These are phyloP conservation scores for Nitzschia inconspicua DNA, from an alignment of 108 stramenopile species.

Conservation along the genomic window DNA sequence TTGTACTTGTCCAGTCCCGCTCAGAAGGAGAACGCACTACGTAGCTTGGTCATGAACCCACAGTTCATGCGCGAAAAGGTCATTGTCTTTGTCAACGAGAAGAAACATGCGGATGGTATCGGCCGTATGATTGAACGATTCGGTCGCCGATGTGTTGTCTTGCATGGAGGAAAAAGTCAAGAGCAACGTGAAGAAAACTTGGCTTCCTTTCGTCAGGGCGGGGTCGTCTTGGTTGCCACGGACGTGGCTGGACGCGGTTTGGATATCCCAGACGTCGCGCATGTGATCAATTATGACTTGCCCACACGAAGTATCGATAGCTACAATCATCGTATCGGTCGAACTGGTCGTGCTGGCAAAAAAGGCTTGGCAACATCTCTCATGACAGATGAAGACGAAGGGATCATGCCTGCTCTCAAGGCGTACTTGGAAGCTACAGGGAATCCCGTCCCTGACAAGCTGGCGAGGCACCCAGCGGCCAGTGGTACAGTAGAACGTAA, in stretches of 20 bases:
- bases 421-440: conserved; percentile 81
- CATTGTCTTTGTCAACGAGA: conserved; percentile 98
- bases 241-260: conserved; percentile 97
- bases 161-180: conserved; percentile 97
- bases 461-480: conserved; percentile 76
- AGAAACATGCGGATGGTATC: conserved; percentile 86
- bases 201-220: conserved; percentile 74
- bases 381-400: conserved; percentile 89
- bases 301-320: conserved; percentile 90
- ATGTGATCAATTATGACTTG: conserved; percentile 97
- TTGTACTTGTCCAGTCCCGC: conserved; percentile 71
- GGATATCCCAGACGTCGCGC: conserved; percentile 94
- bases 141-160: conserved; percentile 75
- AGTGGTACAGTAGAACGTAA: conserved; percentile 6
- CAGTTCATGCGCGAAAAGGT: conserved; percentile 68
- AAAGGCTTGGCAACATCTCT: conserved; percentile 91
- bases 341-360: conserved; percentile 98
- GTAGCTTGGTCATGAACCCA: conserved; percentile 41
- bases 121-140: conserved; percentile 71
- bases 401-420: conserved; percentile 86
- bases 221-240: conserved; percentile 86
- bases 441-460: conserved; percentile 63
- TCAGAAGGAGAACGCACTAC: conserved; percentile 81
- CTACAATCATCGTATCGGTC: conserved; percentile 96
- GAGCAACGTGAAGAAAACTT: conserved; percentile 96